A percentile compares a stretch with the other conserved stretches of the same genome.
Evolutionary conservation across 139 green algal genomes (phyloP).

Genomic region (Chlorella sp.): DNA sequence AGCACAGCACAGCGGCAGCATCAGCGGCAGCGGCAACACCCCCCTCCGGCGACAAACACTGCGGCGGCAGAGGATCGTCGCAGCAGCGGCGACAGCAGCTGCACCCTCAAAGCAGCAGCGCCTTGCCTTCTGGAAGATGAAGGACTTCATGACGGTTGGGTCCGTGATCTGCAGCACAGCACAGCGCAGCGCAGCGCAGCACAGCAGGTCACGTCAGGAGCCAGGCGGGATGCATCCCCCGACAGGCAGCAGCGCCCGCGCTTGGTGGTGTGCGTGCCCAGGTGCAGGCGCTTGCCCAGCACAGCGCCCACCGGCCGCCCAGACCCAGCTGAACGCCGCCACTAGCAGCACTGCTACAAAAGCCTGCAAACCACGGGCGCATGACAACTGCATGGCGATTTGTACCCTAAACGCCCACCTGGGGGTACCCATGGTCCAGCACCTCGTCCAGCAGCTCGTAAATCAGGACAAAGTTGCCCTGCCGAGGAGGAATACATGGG

Average conservation of each 20-base stretch:
- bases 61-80: background rate
- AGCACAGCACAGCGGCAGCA: background rate
- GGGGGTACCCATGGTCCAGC: conserved; percentile 91
- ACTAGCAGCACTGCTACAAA: too few relatives aligned
- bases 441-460: conserved; percentile 96
- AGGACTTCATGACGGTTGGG: conserved; percentile 85
- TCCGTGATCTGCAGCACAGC: conserved; percentile 72
- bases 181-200: background rate
- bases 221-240: too few relatives aligned
- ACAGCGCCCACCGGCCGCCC: too few relatives aligned
- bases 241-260: too few relatives aligned
- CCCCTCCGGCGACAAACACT: background rate
- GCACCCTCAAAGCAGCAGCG: conserved; percentile 30
- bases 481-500: too few relatives aligned
- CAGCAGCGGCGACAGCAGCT: background rate
- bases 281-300: too few relatives aligned
- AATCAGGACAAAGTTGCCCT: conserved; percentile 96
- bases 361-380: too few relatives aligned
- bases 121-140: conserved; percentile 92
- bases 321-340: too few relatives aligned
- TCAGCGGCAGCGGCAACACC: background rate
- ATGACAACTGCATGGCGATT: too few relatives aligned
- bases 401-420: conserved; percentile 60
- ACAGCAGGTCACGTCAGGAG: too few relatives aligned
- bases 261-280: too few relatives aligned